Conservation (phyloP, 2,329 filamentous ascomycete species). For the Talaromyces rugulosus region DNA sequence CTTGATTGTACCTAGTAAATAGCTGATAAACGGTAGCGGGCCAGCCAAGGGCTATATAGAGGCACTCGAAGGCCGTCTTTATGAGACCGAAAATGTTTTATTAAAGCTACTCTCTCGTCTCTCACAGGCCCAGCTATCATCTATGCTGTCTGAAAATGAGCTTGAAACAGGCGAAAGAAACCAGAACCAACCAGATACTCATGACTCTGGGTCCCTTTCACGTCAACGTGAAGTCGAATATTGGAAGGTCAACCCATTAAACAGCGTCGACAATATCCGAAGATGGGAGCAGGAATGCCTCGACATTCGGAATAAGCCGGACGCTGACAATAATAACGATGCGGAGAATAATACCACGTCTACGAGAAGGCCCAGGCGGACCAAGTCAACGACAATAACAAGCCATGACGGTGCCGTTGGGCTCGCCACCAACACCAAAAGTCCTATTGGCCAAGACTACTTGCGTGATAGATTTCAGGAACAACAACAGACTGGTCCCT, state of each 20-base stretch:
- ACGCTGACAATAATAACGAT: not conserved
- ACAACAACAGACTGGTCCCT: not conserved
- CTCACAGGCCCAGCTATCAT: constrained; percentile 27
- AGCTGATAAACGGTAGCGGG: constrained; percentile 27
- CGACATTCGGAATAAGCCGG: not conserved
- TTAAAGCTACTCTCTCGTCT: constrained; percentile 33
- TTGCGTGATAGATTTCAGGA: not conserved
- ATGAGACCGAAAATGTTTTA: constrained; percentile 39
- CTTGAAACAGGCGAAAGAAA: constrained; percentile 10
- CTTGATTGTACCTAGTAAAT: not conserved
- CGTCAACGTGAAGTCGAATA: constrained; percentile 33
- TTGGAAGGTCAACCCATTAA: constrained; percentile 35
- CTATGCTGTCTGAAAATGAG: constrained; percentile 16
- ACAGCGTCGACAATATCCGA: constrained; percentile 28
- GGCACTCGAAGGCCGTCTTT: constrained; percentile 39
- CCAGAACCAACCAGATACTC: constrained; percentile 6
- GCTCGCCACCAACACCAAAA: not conserved
- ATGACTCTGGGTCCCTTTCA: constrained; percentile 18
- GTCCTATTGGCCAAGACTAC: not conserved
- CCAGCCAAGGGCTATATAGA: constrained; percentile 47
- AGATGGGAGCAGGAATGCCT: constrained; percentile 32
- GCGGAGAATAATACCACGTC: not conserved
- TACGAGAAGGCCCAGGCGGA: not conserved
- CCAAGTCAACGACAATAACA: not conserved
- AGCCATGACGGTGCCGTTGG: not conserved